These are phyloP conservation scores for Tuber melanosporum DNA, from an alignment of 495 filamentous ascomycete genomes.

Conservation along the genomic window DNA sequence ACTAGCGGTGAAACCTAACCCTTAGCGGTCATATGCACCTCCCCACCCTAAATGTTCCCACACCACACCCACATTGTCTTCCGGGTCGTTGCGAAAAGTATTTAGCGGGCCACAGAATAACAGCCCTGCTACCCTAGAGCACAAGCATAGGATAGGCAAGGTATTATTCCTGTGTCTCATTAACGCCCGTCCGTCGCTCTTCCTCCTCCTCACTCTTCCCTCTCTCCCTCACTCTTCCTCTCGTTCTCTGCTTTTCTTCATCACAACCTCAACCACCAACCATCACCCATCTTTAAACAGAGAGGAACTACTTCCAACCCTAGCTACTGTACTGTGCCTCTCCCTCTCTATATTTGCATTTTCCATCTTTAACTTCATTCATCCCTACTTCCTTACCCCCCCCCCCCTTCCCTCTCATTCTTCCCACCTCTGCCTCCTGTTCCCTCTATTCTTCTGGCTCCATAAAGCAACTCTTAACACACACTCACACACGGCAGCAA, in stretches of 20 bases:
- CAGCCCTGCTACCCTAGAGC: constrained; percentile 31
- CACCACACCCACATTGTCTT: constrained; percentile 37
- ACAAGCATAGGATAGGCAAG: constrained; percentile 32
- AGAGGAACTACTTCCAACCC: background rate
- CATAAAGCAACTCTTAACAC: constrained; percentile 8
- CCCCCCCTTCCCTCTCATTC: constrained; percentile 19
- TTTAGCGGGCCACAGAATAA: constrained; percentile 37
- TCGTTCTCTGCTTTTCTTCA: background rate
- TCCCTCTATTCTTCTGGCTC: constrained; percentile 11
- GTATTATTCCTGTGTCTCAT: constrained; percentile 35
- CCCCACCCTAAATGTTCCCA: constrained; percentile 33
- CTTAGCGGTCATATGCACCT: constrained; percentile 36
- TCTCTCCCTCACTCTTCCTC: constrained; percentile 16
- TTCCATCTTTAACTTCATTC: constrained; percentile 1
- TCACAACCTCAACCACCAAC: constrained; percentile 2
- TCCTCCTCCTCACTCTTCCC: constrained; percentile 19
- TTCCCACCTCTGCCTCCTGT: background rate
- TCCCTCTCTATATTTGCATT: constrained; percentile 2
- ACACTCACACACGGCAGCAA: background rate
- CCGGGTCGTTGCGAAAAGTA: constrained; percentile 40
- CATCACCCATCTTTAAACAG: background rate
- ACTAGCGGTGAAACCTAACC: constrained; percentile 26
- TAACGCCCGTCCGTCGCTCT: constrained; percentile 32
- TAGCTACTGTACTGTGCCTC: background rate
- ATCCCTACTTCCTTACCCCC: constrained; percentile 10